These are phyloP conservation scores for Candida vartiovaarae DNA, from an alignment of 805 yeast genomes.

Conservation along the genomic window DNA sequence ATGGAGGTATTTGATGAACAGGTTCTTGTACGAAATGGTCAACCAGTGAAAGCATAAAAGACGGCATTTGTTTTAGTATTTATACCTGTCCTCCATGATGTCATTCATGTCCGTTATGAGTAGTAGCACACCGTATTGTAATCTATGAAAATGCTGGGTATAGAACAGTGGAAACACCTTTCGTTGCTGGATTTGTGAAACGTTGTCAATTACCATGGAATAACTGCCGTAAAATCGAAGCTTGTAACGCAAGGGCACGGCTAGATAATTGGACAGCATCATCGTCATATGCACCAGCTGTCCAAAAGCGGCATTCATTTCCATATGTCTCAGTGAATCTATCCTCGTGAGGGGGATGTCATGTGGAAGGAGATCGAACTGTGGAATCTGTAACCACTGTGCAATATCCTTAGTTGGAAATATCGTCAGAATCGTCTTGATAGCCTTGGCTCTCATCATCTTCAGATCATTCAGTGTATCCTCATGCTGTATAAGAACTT, in stretches of 20 bases:
- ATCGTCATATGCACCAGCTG: conserved; percentile 27
- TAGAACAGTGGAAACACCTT: conserved; percentile 34
- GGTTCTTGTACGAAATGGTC: conserved; percentile 26
- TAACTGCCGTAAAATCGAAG: conserved; percentile 32
- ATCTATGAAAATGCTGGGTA: conserved; percentile 30
- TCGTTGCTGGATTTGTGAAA: conserved; percentile 25
- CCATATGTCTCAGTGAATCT: conserved; percentile 12
- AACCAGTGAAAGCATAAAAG: conserved; percentile 5
- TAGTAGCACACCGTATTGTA: conserved; percentile 33
- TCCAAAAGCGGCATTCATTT: conserved; percentile 30
- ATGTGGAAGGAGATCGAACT: conserved; percentile 22
- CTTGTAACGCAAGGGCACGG: conserved; percentile 33
- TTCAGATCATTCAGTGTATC: conserved; percentile 11
- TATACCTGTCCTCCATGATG: conserved; percentile 14
- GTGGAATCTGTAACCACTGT: conserved; percentile 12
- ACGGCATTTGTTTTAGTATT: conserved; percentile 3
- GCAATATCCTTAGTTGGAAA: conserved; percentile 26
- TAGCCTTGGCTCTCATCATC: conserved; percentile 16
- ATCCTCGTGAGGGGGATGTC: conserved; percentile 11
- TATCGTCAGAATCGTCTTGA: conserved; percentile 19
- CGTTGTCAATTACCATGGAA: conserved; percentile 33
- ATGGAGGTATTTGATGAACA: conserved; percentile 34
- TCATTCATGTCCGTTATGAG: conserved; percentile 32
- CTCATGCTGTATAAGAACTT: conserved; percentile 9
- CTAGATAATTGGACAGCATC: conserved; percentile 27